phyloP scores from a whole-genome alignment of 148 eudicot species.

The Chenopodium berlandieri region DNA sequence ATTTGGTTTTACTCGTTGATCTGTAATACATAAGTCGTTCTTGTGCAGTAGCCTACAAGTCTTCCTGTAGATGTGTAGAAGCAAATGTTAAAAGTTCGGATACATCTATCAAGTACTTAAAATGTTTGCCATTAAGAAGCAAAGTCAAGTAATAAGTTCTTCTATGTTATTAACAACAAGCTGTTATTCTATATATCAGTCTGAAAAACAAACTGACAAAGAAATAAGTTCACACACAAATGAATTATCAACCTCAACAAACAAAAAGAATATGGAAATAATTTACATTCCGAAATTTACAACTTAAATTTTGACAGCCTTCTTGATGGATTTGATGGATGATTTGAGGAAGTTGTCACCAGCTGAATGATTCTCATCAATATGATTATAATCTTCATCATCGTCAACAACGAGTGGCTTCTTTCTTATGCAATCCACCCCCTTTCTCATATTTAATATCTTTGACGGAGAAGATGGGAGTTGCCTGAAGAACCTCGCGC shows the following conservation, averaged over 20 bases:
- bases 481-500: constrained; percentile 63
- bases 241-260: constrained; percentile 17
- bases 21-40: not conserved
- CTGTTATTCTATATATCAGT: constrained; percentile 42
- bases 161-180: constrained; percentile 39
- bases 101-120: not conserved
- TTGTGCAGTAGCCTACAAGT: too few relatives aligned
- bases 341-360: constrained; percentile 52
- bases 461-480: constrained; percentile 87
- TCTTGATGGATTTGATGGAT: constrained; percentile 62
- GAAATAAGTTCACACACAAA: constrained; percentile 18
- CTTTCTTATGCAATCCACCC: constrained; percentile 81
- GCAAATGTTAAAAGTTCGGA: not conserved
- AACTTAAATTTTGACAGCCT: constrained; percentile 53
- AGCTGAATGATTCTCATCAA: constrained; percentile 29
- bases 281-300: not conserved
- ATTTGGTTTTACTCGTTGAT: not conserved
- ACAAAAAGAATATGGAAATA: constrained; percentile 5
- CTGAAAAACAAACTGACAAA: constrained; percentile 22
- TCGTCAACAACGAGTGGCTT: constrained; percentile 65
- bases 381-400: constrained; percentile 36
- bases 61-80: too few relatives aligned
- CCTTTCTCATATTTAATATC: constrained; percentile 76
- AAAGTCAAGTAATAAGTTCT: not conserved
- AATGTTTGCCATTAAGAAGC: not conserved